A percentile compares a stretch with the other conserved stretches of the same genome.
Evolutionary conservation across 805 yeast genomes (phyloP).

Genomic region (Cyberlindnera mycetangii): DNA sequence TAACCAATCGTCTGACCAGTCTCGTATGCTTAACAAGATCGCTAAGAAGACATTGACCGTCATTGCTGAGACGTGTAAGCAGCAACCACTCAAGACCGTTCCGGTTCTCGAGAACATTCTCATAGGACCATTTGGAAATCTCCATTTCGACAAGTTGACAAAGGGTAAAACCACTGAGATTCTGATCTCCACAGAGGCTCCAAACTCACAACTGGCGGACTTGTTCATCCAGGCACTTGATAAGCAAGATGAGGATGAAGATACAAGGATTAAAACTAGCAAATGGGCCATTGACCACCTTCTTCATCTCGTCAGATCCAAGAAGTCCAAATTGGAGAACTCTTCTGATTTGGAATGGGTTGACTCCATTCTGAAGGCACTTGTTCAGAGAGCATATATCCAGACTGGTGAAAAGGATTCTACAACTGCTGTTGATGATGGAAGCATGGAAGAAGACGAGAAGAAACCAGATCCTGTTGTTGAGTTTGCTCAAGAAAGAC

Average conservation of each 20-base stretch:
- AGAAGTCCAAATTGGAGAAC: slow-evolving; percentile 32
- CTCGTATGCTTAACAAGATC: slow-evolving; percentile 63
- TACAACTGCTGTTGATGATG: slow-evolving; percentile 9
- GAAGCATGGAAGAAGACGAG: slow-evolving; percentile 12
- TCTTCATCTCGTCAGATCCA: slow-evolving; percentile 47
- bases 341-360: slow-evolving; percentile 29
- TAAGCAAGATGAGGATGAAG: slow-evolving; percentile 6
- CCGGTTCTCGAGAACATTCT: slow-evolving; percentile 36
- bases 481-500: slow-evolving; percentile 53
- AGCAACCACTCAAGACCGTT: slow-evolving; percentile 35
- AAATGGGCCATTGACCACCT: slow-evolving; percentile 61
- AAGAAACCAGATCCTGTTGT: slow-evolving; percentile 31
- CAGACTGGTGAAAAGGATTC: background rate
- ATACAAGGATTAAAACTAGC: slow-evolving; percentile 23
- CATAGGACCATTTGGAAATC: slow-evolving; percentile 47
- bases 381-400: slow-evolving; percentile 33
- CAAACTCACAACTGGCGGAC: slow-evolving; percentile 13
- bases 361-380: slow-evolving; percentile 29
- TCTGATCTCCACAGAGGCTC: slow-evolving; percentile 10
- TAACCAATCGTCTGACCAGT: slow-evolving; percentile 68
- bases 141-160: slow-evolving; percentile 74
- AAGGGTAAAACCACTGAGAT: slow-evolving; percentile 62
- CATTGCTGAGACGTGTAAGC: slow-evolving; percentile 38
- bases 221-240: slow-evolving; percentile 24
- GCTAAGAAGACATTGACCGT: slow-evolving; percentile 50